These are phyloP conservation scores for Elsinoe australis DNA, from an alignment of 2,329 filamentous ascomycete species.

Conservation along the genomic window DNA sequence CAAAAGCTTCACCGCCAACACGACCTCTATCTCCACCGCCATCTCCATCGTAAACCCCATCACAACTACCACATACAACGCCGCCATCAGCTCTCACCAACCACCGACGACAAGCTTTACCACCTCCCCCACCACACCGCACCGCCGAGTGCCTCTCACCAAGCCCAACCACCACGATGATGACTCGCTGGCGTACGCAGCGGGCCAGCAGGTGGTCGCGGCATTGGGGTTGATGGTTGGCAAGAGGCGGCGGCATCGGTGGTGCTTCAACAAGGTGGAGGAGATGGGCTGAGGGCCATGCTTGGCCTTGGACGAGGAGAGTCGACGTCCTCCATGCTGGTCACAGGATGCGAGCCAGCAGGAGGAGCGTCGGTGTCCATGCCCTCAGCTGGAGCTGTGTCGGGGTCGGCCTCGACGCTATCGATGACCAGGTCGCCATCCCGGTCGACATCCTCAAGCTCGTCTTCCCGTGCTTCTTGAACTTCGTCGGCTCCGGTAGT, in stretches of 20 bases:
- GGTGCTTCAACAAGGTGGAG: too few species aligned
- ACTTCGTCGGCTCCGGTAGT: too few species aligned
- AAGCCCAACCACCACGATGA: not conserved
- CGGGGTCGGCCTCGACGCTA: too few species aligned
- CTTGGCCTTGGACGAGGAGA: too few species aligned
- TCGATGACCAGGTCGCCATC: too few species aligned
- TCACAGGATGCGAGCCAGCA: too few species aligned
- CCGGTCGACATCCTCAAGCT: too few species aligned
- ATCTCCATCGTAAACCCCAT: not conserved
- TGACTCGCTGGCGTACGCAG: not conserved
- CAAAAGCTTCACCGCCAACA: not conserved
- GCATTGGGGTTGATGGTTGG: not conserved
- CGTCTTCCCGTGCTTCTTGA: too few species aligned
- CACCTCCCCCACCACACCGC: not conserved
- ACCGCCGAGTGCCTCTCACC: not conserved
- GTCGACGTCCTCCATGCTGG: too few species aligned
- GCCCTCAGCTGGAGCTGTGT: too few species aligned
- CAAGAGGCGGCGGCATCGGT: not conserved
- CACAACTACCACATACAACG: constrained; percentile 1
- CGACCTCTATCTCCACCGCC: not conserved
- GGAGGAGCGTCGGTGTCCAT: too few species aligned
- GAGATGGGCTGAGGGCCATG: too few species aligned
- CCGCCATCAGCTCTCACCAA: not conserved
- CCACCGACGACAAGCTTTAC: not conserved
- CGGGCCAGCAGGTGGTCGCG: not conserved